phyloP scores from a whole-genome alignment of 2,329 filamentous ascomycete genomes.

The Trichophaea hybrida region DNA sequence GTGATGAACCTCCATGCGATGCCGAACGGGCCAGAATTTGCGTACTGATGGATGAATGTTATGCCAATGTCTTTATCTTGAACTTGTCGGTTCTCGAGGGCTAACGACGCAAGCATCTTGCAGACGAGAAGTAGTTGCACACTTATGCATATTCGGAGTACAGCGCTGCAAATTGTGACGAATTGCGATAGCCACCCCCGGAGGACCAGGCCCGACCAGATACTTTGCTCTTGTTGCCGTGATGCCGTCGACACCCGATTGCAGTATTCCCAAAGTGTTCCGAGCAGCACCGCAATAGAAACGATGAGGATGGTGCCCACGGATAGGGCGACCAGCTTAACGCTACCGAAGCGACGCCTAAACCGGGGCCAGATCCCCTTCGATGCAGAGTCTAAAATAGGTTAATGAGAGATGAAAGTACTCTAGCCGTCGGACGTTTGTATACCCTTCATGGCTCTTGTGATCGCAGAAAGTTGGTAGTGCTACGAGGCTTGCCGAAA shows the following conservation, averaged over 20 bases:
- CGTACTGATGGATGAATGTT: not conserved
- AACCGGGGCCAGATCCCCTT: not conserved
- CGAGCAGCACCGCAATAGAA: not conserved
- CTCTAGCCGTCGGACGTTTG: too few species aligned
- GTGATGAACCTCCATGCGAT: not conserved
- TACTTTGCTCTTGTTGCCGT: not conserved
- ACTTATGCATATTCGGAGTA: not conserved
- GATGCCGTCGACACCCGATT: not conserved
- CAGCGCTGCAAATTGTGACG: not conserved
- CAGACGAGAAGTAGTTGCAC: not conserved
- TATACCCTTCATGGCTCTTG: too few species aligned
- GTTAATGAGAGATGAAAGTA: too few species aligned
- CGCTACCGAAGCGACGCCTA: not conserved
- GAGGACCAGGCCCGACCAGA: not conserved
- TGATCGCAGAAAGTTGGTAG: too few species aligned
- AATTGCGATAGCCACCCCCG: not conserved
- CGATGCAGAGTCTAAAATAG: not conserved
- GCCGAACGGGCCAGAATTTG: not conserved
- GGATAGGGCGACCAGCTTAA: not conserved
- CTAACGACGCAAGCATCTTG: not conserved
- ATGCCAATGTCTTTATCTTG: not conserved
- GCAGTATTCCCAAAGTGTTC: not conserved
- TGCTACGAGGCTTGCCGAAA: too few species aligned
- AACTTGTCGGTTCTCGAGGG: not conserved
- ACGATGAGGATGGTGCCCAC: not conserved